A percentile compares a stretch with the other conserved stretches of the same genome.
Evolutionary conservation across 192 early-diverging fungal species (phyloP).

Genomic region (Umbelopsis sp.): DNA sequence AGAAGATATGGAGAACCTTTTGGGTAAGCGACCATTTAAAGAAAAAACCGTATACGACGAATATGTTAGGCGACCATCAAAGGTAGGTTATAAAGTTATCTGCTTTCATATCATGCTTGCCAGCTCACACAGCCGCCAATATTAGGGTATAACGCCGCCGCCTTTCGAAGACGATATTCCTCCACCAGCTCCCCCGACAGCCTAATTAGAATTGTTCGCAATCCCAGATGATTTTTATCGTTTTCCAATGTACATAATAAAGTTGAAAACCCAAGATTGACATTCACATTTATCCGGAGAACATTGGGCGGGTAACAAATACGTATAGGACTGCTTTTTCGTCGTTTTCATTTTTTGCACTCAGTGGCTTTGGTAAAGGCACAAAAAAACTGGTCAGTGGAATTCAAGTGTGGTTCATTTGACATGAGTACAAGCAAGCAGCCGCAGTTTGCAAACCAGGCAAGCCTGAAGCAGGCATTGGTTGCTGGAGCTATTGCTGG

Average conservation of each 20-base stretch:
- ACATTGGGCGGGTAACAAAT: neutral
- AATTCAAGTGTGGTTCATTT: neutral
- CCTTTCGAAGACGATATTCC: constrained; percentile 1
- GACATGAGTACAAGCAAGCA: constrained; percentile 25
- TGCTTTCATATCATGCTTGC: neutral
- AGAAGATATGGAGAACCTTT: constrained; percentile 91
- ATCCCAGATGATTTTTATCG: neutral
- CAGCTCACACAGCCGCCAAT: neutral
- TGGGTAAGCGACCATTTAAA: constrained; percentile 85
- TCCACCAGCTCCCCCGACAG: neutral
- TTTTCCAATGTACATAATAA: neutral
- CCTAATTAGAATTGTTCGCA: neutral
- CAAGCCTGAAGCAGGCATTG: constrained; percentile 55
- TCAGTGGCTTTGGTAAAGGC: neutral
- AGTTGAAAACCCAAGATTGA: no score
- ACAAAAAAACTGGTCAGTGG: neutral
- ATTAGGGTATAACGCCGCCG: neutral
- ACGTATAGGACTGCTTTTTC: neutral
- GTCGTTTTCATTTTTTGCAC: neutral
- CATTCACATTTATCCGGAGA: neutral
- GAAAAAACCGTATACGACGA: constrained; percentile 75
- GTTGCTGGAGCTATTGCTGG: constrained; percentile 88
- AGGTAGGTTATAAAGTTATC: neutral
- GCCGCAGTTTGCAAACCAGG: constrained; percentile 25
- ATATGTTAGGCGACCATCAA: constrained; percentile 50